These are phyloP conservation scores for Brettanomyces naardenensis DNA, from an alignment of 805 yeast species.

Conservation along the genomic window DNA sequence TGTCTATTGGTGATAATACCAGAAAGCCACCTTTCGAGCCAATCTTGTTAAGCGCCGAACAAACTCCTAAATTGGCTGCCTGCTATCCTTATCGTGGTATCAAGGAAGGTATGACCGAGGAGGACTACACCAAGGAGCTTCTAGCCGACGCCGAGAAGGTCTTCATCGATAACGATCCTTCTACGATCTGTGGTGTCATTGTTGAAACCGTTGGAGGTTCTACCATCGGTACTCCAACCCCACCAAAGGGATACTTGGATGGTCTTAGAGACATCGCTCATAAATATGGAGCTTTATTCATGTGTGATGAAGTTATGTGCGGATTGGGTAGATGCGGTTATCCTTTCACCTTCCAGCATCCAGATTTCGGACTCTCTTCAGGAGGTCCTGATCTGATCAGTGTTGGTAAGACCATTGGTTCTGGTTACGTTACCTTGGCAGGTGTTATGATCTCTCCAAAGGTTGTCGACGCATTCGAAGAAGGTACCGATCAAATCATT, in stretches of 20 bases:
- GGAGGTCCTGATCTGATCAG: constrained; percentile 42
- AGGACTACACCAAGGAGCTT: constrained; percentile 29
- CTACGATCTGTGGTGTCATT: constrained; percentile 33
- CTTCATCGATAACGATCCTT: constrained; percentile 34
- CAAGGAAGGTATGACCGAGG: constrained; percentile 26
- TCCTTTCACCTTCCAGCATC: constrained; percentile 30
- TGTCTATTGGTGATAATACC: constrained; percentile 31
- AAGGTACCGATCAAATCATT: constrained; percentile 32
- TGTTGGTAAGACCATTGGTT: constrained; percentile 43
- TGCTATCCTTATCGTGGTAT: constrained; percentile 27
- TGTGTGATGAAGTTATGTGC: constrained; percentile 51
- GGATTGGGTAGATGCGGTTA: constrained; percentile 49
- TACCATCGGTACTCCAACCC: constrained; percentile 37
- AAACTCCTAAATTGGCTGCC: constrained; percentile 23
- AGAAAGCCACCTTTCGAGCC: constrained; percentile 29
- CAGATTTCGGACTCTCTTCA: constrained; percentile 23
- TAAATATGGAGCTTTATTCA: constrained; percentile 41
- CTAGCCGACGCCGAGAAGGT: constrained; percentile 32
- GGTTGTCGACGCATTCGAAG: constrained; percentile 27
- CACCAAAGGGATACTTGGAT: constrained; percentile 38
- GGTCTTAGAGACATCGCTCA: constrained; percentile 39
- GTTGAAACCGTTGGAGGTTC: constrained; percentile 42
- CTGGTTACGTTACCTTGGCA: constrained; percentile 42
- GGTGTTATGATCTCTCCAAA: constrained; percentile 35
- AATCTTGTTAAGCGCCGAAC: constrained; percentile 16